Evolutionary conservation across 331 rosid species (phyloP).

Genomic region (Malus hybrid): DNA sequence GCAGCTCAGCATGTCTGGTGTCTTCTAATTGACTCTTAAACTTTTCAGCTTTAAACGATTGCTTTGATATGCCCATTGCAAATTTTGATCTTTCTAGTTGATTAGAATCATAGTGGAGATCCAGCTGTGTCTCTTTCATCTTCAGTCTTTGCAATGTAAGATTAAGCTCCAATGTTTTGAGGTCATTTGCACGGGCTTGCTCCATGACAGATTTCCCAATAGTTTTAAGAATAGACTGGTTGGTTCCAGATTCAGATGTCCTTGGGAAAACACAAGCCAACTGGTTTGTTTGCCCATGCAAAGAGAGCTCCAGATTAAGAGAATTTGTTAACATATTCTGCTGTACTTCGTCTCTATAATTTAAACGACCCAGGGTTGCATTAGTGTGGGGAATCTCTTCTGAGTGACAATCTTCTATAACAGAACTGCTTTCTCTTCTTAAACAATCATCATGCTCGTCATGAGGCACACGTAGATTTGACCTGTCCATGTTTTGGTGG

Average conservation of each 20-base stretch:
- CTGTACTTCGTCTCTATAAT: slow-evolving; percentile 22
- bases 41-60: slow-evolving; percentile 59
- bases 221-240: slow-evolving; percentile 22
- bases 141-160: slow-evolving; percentile 42
- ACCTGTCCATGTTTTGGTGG: slow-evolving; percentile 17
- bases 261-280: slow-evolving; percentile 28
- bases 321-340: slow-evolving; percentile 24
- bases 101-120: slow-evolving; percentile 41
- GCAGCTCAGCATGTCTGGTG: slow-evolving; percentile 52
- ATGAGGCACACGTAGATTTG: slow-evolving; percentile 14
- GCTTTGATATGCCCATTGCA: slow-evolving; percentile 59
- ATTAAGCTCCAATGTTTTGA: slow-evolving; percentile 50
- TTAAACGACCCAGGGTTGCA: slow-evolving; percentile 18
- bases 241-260: slow-evolving; percentile 20
- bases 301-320: slow-evolving; percentile 25
- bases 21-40: slow-evolving; percentile 72
- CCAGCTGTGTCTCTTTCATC: slow-evolving; percentile 48
- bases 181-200: slow-evolving; percentile 71
- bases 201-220: slow-evolving; percentile 50
- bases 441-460: slow-evolving; percentile 13
- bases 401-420: slow-evolving; percentile 25
- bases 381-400: background rate
- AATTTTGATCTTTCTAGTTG: slow-evolving; percentile 56
- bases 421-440: slow-evolving; percentile 22
- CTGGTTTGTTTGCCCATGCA: slow-evolving; percentile 34